Evolutionary conservation across 2,329 filamentous ascomycete genomes (phyloP).

Genomic region (Colletotrichum sp.): DNA sequence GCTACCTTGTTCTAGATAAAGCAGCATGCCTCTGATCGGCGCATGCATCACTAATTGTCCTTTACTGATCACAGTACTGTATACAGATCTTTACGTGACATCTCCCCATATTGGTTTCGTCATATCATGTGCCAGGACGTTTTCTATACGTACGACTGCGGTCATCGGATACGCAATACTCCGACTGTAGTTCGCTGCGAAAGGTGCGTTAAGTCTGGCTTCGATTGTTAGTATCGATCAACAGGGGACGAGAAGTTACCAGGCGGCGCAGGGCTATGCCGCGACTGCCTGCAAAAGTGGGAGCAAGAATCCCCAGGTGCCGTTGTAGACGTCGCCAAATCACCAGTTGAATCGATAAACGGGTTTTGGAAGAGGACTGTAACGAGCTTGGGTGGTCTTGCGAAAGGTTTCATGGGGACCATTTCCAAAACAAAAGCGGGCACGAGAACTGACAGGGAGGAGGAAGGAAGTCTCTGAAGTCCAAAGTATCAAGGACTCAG

Average conservation of each 20-base stretch:
- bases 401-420: neutral
- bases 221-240: neutral
- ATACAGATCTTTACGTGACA: neutral
- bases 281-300: neutral
- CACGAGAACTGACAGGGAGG: neutral
- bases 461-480: neutral
- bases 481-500: neutral
- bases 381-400: neutral
- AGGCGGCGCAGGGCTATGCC: neutral
- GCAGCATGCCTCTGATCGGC: neutral
- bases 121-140: neutral
- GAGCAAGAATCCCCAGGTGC: neutral
- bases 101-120: neutral
- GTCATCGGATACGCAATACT: neutral
- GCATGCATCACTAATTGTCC: neutral
- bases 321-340: neutral
- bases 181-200: neutral
- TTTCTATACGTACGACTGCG: neutral
- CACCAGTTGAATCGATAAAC: neutral
- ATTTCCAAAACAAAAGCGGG: neutral
- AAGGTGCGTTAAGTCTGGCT: neutral
- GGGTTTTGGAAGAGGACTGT: neutral
- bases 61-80: neutral
- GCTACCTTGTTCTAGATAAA: neutral
- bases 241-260: neutral